These are phyloP conservation scores for Pichia terricola DNA, from an alignment of 1,139 yeast species.

Conservation along the genomic window DNA sequence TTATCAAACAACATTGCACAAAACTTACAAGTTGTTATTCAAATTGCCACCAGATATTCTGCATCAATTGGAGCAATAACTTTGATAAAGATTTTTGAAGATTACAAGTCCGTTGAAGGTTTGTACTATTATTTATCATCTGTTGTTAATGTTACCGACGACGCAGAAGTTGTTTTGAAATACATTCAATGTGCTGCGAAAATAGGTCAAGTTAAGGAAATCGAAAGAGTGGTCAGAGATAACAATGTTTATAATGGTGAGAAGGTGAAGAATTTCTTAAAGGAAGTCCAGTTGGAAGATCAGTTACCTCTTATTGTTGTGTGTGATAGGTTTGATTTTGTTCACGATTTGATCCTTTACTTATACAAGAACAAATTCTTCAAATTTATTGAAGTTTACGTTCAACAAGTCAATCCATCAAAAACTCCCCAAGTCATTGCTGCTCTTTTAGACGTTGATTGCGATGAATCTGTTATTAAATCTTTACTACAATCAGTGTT, in stretches of 20 bases:
- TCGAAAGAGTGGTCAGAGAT: constrained; percentile 91
- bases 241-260: constrained; percentile 94
- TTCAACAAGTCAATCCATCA: constrained; percentile 92
- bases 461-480: constrained; percentile 86
- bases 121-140: constrained; percentile 88
- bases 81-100: constrained; percentile 85
- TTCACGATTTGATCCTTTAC: constrained; percentile 87
- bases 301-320: constrained; percentile 95
- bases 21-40: constrained; percentile 87
- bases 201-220: constrained; percentile 84
- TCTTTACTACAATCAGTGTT: constrained; percentile 73
- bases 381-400: constrained; percentile 94
- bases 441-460: constrained; percentile 91
- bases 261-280: constrained; percentile 91
- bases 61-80: constrained; percentile 84
- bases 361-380: constrained; percentile 91
- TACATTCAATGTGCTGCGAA: constrained; percentile 92
- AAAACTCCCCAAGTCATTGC: constrained; percentile 96
- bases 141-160: constrained; percentile 87
- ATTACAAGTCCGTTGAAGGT: constrained; percentile 86
- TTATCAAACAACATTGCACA: constrained; percentile 68
- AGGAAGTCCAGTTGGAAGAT: constrained; percentile 88
- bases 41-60: constrained; percentile 93
- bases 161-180: constrained; percentile 90
- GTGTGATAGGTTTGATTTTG: constrained; percentile 85